These are phyloP conservation scores for Melocanna baccifera DNA, from an alignment of 176 grass and related monocot species.

Conservation along the genomic window DNA sequence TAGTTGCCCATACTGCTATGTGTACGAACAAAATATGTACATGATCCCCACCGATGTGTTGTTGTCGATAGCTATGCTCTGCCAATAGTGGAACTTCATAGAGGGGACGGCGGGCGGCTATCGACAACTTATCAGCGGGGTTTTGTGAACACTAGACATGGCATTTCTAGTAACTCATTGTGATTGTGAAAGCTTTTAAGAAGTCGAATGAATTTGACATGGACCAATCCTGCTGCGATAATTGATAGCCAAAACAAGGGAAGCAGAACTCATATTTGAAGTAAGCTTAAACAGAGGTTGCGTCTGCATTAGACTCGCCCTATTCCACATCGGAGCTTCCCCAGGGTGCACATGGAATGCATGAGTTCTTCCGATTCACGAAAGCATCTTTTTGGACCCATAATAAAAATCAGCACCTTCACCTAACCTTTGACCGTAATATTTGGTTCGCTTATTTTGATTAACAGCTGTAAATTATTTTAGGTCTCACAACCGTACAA, in stretches of 20 bases:
- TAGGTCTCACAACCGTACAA: neutral
- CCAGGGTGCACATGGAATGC: neutral
- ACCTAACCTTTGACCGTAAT: conserved; percentile 22
- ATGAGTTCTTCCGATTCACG: neutral
- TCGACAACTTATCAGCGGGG: neutral
- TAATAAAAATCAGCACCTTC: conserved; percentile 11
- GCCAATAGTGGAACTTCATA: neutral
- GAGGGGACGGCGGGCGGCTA: neutral
- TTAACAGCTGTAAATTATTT: neutral
- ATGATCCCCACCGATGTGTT: neutral
- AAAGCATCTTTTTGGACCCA: neutral
- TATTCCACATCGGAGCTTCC: neutral
- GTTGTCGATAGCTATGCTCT: neutral
- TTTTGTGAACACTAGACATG: neutral
- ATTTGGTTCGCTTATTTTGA: neutral
- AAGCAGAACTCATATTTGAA: neutral
- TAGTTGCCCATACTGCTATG: neutral
- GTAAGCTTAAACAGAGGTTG: neutral
- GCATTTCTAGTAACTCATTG: neutral
- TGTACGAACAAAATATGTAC: neutral
- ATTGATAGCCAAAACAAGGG: neutral
- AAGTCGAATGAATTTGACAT: neutral
- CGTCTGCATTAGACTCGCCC: neutral
- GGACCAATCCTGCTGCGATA: neutral
- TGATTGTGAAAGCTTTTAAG: neutral